Conservation (phyloP, 345 rosid genomes). For the Corchorus olitorius region DNA sequence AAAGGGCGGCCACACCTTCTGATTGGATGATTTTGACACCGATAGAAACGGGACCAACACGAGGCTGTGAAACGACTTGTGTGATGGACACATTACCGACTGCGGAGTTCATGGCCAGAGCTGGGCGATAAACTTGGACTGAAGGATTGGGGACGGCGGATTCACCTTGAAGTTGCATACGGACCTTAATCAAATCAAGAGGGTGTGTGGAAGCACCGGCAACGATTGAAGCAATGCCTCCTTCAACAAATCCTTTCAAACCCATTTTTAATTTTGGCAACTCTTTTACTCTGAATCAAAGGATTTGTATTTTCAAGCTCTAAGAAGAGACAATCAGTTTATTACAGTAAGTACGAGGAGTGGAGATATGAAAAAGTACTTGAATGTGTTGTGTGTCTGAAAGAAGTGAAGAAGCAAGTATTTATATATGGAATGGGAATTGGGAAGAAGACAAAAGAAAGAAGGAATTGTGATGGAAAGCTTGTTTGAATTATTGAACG, state of each 20-base stretch:
- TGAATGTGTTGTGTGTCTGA: neutral
- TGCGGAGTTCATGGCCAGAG: conserved; percentile 50
- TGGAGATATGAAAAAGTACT: neutral
- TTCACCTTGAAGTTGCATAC: conserved; percentile 92
- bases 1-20: conserved; percentile 72
- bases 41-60: conserved; percentile 58
- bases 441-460: neutral
- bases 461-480: neutral
- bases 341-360: neutral
- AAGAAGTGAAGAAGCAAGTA: neutral
- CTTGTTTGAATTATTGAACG: neutral
- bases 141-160: conserved; percentile 30
- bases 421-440: neutral
- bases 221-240: conserved; percentile 78
- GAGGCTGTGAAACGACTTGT: conserved; percentile 38
- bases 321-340: neutral
- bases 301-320: neutral
- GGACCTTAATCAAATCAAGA: conserved; percentile 85
- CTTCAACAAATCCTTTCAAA: conserved; percentile 77
- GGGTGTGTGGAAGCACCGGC: conserved; percentile 88
- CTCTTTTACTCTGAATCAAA: neutral
- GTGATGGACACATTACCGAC: conserved; percentile 43
- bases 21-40: conserved; percentile 62
- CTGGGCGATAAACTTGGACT: conserved; percentile 45
- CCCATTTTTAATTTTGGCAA: conserved; percentile 38